These are phyloP conservation scores for Hermanozyma aechmeae DNA, from an alignment of 805 yeast genomes.

Conservation along the genomic window DNA sequence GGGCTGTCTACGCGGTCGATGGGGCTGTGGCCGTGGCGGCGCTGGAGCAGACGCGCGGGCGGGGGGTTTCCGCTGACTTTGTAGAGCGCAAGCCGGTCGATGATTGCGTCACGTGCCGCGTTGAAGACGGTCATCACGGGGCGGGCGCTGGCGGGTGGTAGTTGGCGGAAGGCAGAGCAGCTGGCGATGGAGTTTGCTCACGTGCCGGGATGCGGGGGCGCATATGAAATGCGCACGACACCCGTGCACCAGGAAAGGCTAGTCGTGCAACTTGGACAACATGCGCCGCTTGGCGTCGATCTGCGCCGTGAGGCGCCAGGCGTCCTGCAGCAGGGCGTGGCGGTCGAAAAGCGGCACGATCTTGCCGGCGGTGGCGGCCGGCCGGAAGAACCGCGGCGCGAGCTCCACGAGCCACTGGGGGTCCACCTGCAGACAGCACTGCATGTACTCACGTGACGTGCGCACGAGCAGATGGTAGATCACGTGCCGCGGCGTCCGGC, in stretches of 20 bases:
- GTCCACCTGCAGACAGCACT: slow-evolving; percentile 74
- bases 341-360: slow-evolving; percentile 66
- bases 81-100: not conserved
- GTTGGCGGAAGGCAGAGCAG: too few relatives aligned
- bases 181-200: too few relatives aligned
- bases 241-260: too few relatives aligned
- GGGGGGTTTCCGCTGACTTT: not conserved
- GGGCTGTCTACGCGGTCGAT: not conserved
- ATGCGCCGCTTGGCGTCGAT: slow-evolving; percentile 19
- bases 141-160: too few relatives aligned
- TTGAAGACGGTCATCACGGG: too few relatives aligned
- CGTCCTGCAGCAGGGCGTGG: slow-evolving; percentile 49
- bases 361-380: slow-evolving; percentile 50
- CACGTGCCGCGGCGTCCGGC: slow-evolving; percentile 63
- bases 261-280: too few relatives aligned
- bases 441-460: slow-evolving; percentile 88
- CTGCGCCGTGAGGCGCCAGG: slow-evolving; percentile 64
- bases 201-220: too few relatives aligned
- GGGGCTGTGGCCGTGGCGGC: not conserved
- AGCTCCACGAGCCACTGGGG: slow-evolving; percentile 67
- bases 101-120: too few relatives aligned
- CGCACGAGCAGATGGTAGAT: slow-evolving; percentile 73
- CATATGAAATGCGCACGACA: too few relatives aligned
- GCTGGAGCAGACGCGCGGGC: not conserved
- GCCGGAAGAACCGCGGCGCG: slow-evolving; percentile 73